Evolutionary conservation across 108 stramenopile genomes (phyloP).

Genomic region (Nitzschia putrida): DNA sequence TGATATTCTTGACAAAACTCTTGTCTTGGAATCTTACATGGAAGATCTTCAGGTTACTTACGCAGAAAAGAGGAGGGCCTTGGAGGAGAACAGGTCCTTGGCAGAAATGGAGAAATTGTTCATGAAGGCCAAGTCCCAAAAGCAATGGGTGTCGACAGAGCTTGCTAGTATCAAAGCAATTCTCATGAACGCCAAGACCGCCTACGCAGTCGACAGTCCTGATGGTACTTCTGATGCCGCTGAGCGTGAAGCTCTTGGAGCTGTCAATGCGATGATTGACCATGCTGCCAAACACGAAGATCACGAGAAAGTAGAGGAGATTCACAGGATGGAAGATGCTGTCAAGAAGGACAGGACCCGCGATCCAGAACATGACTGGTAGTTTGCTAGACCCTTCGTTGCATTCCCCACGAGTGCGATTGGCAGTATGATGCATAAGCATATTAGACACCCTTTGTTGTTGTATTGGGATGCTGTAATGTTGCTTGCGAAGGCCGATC

Average conservation of each 20-base stretch:
- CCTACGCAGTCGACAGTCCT: constrained; percentile 13
- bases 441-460: too few relatives aligned
- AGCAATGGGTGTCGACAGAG: constrained; percentile 9
- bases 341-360: background rate
- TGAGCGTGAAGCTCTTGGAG: background rate
- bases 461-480: too few relatives aligned
- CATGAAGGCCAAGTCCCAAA: constrained; percentile 8
- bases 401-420: too few relatives aligned
- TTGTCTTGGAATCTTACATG: constrained; percentile 22
- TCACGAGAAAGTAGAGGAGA: background rate
- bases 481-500: too few relatives aligned
- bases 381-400: background rate
- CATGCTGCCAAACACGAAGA: constrained; percentile 1
- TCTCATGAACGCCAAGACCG: constrained; percentile 1
- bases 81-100: background rate
- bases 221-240: constrained; percentile 21
- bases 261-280: constrained; percentile 1
- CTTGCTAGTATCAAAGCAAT: constrained; percentile 3
- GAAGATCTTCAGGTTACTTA: constrained; percentile 20
- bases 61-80: constrained; percentile 1
- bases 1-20: constrained; percentile 29
- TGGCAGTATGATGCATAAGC: too few relatives aligned
- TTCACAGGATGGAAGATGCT: constrained; percentile 4
- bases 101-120: constrained; percentile 23
- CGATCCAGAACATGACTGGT: constrained; percentile 5